These are phyloP conservation scores for Wickerhamiella sorbophila DNA, from an alignment of 805 yeast genomes.

Conservation along the genomic window DNA sequence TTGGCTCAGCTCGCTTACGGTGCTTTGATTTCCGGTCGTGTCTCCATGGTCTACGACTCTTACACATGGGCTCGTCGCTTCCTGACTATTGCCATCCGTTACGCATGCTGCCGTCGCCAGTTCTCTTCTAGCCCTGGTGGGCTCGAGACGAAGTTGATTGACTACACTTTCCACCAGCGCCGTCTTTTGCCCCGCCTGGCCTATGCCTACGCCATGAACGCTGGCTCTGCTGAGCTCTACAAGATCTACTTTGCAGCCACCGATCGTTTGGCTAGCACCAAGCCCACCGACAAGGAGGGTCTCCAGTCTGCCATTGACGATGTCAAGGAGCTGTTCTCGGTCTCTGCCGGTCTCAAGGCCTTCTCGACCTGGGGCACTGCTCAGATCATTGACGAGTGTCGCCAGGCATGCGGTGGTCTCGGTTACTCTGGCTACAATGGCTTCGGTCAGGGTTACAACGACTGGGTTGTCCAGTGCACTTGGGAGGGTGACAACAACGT, in stretches of 20 bases:
- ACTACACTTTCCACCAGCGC: conserved; percentile 81
- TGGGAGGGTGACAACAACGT: conserved; percentile 97
- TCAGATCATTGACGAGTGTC: conserved; percentile 67
- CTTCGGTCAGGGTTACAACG: conserved; percentile 75
- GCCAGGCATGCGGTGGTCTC: conserved; percentile 94
- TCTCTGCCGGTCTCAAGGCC: conserved; percentile 79
- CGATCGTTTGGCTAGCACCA: conserved; percentile 31
- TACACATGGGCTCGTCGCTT: conserved; percentile 68
- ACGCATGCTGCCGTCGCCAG: conserved; percentile 82
- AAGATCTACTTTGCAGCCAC: conserved; percentile 30
- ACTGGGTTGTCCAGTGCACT: conserved; percentile 96
- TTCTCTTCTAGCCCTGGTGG: conserved; percentile 39
- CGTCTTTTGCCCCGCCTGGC: conserved; percentile 78
- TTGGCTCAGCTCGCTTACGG: conserved; percentile 80
- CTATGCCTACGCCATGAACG: conserved; percentile 58
- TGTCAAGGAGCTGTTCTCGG: conserved; percentile 65
- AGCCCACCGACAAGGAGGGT: conserved; percentile 31
- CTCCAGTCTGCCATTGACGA: conserved; percentile 37
- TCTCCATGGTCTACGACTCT: conserved; percentile 76
- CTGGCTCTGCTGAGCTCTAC: conserved; percentile 52
- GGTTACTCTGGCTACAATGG: conserved; percentile 91
- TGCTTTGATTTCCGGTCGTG: conserved; percentile 79
- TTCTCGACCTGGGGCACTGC: conserved; percentile 80
- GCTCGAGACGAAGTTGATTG: conserved; percentile 59
- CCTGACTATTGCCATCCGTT: conserved; percentile 71